Evolutionary conservation across 306 rosid genomes (phyloP).

Genomic region (Lathyrus tuberosus): DNA sequence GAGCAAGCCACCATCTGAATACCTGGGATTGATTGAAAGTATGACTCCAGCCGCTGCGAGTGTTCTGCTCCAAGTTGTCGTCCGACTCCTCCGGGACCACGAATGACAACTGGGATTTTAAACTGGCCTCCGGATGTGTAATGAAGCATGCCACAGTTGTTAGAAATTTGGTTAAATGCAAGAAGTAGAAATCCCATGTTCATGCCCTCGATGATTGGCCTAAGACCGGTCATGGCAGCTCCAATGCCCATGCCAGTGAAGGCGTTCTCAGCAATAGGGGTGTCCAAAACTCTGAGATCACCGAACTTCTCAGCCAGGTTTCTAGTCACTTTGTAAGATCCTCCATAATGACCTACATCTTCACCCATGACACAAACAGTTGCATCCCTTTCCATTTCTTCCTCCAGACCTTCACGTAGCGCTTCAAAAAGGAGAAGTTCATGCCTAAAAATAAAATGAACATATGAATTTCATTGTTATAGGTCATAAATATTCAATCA

Average conservation of each 20-base stretch:
- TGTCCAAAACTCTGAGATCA: conserved; percentile 93
- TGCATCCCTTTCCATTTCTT: conserved; percentile 96
- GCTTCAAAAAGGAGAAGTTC: conserved; percentile 94
- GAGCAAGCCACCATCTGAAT: conserved; percentile 99
- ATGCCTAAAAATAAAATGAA: conserved; percentile 57
- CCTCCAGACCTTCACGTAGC: conserved; percentile 90
- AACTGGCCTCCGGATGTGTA: conserved; percentile 99
- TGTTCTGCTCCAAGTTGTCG: conserved; percentile 98
- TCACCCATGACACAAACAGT: conserved; percentile 90
- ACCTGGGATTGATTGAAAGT: conserved; percentile 96
- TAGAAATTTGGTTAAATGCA: conserved; percentile 95
- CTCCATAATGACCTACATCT: conserved; percentile 98
- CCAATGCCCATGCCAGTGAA: conserved; percentile 97
- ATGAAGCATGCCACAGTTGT: conserved; percentile 98
- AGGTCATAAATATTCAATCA: no score
- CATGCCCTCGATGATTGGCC: conserved; percentile 97
- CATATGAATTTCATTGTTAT: no score
- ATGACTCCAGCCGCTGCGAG: conserved; percentile 91
- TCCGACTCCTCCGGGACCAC: conserved; percentile 99
- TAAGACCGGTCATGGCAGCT: conserved; percentile 98
- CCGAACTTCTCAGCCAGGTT: conserved; percentile 86
- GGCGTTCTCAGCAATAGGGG: conserved; percentile 97
- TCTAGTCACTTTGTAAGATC: conserved; percentile 91
- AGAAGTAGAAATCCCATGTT: conserved; percentile 98
- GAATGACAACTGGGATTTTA: conserved; percentile 89